Base-by-base conservation (phyloP, 768 basidiomycete species). In the Lactarius vividus region DNA sequence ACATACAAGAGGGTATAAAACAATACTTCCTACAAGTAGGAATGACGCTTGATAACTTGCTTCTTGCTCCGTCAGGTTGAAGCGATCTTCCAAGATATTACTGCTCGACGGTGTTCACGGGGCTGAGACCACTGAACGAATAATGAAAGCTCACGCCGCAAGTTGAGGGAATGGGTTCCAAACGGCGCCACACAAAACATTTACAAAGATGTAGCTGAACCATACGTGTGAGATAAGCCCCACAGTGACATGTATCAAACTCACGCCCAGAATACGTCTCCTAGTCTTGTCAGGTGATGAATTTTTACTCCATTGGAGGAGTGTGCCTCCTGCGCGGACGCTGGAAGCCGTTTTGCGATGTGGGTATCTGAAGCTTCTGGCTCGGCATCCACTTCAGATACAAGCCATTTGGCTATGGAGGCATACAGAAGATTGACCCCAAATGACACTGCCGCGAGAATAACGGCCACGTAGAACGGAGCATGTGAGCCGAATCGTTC, bases 91-190 rank as follows among this genome's bases (percentile, higher is more conserved):
- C 28, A 93, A 84, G 61, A 93, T 82, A 71, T 91, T 91, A 31
- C 90, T 92, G 67, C 4, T 42, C 18, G 18, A 40, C 13, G 33
- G 42, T 35, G 39, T 39, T 15, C 15, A 39, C 4, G 3, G 16
- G 37, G 35, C 23, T 16, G 18, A 57, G 35, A 28, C 28, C 26
- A 46, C 2, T 28, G 33, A 15, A 4, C 4, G 26, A 44, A 23
- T 11, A 42, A 42, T 28, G 20, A 56, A 8, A 35, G 74, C 86
- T 72, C 72, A 90, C 89, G 91, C 80, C 15, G 88, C 85, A 52
- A 93, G 84, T 72, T 92, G 89, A 13, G 84, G 85, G 73, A 91
- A 91, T 3, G 91, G 91, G 3, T 84, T 78, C 91, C 91, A 92
- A 40, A 91, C 84, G 66, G 85, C 79, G 20, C 91, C 91, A 66